Base-by-base conservation (phyloP, 257 asterid genomes). In the Solanum pimpinellifolium region DNA sequence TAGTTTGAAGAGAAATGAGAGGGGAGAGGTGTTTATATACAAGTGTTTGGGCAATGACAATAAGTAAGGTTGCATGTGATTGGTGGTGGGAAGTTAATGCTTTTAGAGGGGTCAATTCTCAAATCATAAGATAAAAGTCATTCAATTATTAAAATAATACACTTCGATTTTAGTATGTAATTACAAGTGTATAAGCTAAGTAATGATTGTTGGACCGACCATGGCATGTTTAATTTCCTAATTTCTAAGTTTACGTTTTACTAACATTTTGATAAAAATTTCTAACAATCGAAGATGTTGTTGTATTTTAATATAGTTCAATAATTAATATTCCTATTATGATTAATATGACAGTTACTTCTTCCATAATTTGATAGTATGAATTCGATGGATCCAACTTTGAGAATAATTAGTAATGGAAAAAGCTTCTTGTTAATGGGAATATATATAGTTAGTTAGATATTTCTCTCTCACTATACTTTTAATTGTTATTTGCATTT, bases 21-120 rank as follows among this genome's bases (percentile, higher is more conserved):
- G 11, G 27, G 42, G 84, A 78, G 42, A 78, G 59, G 66, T 78
- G 27, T 78, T 44, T 78, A 78, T 78, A 78, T 78, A 78, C 3
- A 89, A 92, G 89, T 89, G 39, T 35, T 35, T 35, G 7, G 39
- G 39, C 39, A 35, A 35, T 35, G 88, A 62, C 37, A 87, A 85
- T 39, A 52, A 83, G 88, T 73, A 74, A 84, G 84, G 25, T 90
- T 13, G 91, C 93, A 91, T 92, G 92, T 92, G 93, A 90, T 70
- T 83, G 89, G 89, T 80, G 86, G 90, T 89, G 92, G 91, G 87
- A 74, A 89, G 85, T 89, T 87, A 86, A 91, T 88, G 90, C 60
- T 70, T 66, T 88, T 81, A 23, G 31, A 70, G 87, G 89, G 87
- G 88, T 89, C 88, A 83, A 83, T 76, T 90, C 16, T 52, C 92